A percentile compares a stretch with the other conserved stretches of the same genome.
Evolutionary conservation across 129 eudicot species (phyloP).

Genomic region (Apium graveolens): DNA sequence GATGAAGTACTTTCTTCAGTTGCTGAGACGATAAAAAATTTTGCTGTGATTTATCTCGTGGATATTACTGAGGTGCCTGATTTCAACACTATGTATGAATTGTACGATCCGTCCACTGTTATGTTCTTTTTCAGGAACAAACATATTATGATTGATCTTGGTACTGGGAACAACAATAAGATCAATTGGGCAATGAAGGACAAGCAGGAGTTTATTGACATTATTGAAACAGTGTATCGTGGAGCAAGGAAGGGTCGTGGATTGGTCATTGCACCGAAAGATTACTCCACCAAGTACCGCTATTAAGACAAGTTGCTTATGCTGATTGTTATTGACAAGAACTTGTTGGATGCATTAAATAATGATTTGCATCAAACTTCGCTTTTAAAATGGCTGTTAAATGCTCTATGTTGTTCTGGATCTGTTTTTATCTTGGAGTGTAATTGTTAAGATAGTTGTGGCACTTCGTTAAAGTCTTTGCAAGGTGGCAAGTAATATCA

Average conservation of each 20-base stretch:
- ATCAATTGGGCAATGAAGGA: conserved; percentile 95
- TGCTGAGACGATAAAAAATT: conserved; percentile 47
- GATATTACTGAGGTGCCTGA: conserved; percentile 93
- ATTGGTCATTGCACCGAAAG: conserved; percentile 80
- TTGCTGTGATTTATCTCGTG: conserved; percentile 54
- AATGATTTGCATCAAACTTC: neutral
- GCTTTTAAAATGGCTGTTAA: neutral
- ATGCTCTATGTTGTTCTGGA: neutral
- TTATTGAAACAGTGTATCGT: conserved; percentile 90
- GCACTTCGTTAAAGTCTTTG: neutral
- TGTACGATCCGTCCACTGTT: conserved; percentile 73
- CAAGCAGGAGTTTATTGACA: conserved; percentile 93
- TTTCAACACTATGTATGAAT: conserved; percentile 95
- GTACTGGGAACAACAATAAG: conserved; percentile 92
- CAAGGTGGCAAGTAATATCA: neutral
- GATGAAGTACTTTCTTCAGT: conserved; percentile 87
- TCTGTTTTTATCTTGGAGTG: neutral
- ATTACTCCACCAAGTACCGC: conserved; percentile 86
- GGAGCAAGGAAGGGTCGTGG: conserved; percentile 94
- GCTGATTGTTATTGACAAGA: neutral
- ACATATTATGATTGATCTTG: conserved; percentile 88
- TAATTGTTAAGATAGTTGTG: neutral
- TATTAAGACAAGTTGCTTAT: conserved; percentile 23
- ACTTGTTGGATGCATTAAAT: neutral
- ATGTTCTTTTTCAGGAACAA: conserved; percentile 96